Percentiles rank a stretch among this genome's conserved stretches.
These are phyloP conservation scores for Stephania japonica DNA, from an alignment of 164 flowering plant species.

Conservation along the genomic window DNA sequence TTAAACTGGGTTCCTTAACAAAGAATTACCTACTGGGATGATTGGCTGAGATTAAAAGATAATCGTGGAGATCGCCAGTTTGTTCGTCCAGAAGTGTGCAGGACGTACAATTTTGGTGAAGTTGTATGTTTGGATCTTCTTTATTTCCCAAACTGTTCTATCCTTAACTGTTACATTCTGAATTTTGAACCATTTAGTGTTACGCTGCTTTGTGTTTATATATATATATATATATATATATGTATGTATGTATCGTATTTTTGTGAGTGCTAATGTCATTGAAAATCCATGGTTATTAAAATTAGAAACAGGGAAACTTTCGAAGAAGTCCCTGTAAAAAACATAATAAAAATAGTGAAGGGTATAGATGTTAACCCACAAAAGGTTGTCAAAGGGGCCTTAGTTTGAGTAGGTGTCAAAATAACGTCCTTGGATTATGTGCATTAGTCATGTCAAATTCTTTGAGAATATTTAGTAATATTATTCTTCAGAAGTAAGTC, in stretches of 20 bases:
- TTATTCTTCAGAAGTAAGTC: background rate
- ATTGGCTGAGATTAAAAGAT: conserved; percentile 93
- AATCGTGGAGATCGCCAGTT: conserved; percentile 87
- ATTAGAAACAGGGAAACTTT: background rate
- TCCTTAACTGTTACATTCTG: background rate
- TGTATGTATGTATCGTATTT: background rate
- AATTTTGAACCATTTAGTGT: background rate
- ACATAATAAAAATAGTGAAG: background rate
- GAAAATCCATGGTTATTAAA: background rate
- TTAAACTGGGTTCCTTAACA: conserved; percentile 45
- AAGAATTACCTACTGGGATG: conserved; percentile 90
- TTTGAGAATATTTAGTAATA: background rate
- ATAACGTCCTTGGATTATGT: background rate
- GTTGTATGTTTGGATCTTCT: conserved; percentile 51
- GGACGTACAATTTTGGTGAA: conserved; percentile 98
- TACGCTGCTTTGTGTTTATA: background rate
- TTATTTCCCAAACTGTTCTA: too few species aligned
- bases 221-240: too few species aligned
- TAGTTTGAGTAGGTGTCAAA: background rate
- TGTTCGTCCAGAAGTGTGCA: conserved; percentile 94
- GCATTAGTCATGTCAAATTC: background rate
- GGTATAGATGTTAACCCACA: background rate
- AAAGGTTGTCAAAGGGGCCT: background rate
- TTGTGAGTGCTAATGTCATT: background rate
- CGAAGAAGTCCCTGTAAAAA: background rate